phyloP scores from a whole-genome alignment of 2,329 filamentous ascomycete species.

The Neofusicoccum cordaticola region DNA sequence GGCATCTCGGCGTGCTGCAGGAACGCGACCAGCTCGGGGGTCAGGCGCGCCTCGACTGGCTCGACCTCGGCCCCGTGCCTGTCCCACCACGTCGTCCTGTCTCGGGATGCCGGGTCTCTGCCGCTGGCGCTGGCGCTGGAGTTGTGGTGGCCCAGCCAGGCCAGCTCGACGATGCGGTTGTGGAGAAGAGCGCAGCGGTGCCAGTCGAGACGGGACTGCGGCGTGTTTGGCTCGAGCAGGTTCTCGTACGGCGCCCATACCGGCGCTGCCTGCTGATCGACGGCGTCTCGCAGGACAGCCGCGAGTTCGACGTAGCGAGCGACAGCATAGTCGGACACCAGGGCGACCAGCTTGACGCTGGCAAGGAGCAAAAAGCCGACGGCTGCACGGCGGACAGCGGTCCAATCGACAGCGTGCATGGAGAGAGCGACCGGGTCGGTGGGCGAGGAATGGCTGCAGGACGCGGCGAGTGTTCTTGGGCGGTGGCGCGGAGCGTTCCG shows the following conservation, averaged over 20 bases:
- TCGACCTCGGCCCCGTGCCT: not conserved
- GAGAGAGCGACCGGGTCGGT: not conserved
- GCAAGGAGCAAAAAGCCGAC: not conserved
- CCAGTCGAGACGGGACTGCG: not conserved
- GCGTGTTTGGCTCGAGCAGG: not conserved
- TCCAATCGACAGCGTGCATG: not conserved
- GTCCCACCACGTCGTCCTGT: constrained; percentile 7
- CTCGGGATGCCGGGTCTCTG: not conserved
- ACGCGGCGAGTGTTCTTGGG: too few relatives aligned
- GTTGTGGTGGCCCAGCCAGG: not conserved
- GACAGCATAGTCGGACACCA: not conserved
- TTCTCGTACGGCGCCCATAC: not conserved
- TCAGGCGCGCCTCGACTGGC: not conserved
- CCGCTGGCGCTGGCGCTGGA: not conserved
- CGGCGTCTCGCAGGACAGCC: not conserved
- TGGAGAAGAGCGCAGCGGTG: not conserved
- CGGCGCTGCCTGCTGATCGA: not conserved
- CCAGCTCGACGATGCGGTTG: constrained; percentile 14
- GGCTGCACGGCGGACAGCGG: not conserved
- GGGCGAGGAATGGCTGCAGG: too few relatives aligned
- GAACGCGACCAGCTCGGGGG: not conserved
- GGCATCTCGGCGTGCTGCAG: constrained; percentile 7
- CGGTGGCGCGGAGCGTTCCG: too few relatives aligned
- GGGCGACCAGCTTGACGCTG: not conserved
- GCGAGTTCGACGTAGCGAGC: not conserved